These are phyloP conservation scores for Citrus hindsii DNA, from an alignment of 345 rosid genomes.

Conservation along the genomic window DNA sequence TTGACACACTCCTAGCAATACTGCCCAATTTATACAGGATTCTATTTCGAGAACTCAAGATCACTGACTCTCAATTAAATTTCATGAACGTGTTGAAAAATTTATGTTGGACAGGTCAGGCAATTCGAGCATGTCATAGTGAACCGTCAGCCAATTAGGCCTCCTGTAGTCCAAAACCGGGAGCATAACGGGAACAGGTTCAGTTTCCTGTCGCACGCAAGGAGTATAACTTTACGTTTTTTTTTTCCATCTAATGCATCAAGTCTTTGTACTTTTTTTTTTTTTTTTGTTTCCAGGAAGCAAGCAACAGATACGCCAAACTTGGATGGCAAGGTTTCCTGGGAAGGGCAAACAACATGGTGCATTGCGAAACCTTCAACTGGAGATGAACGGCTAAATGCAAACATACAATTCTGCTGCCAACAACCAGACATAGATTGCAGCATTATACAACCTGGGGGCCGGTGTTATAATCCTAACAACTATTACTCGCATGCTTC, in stretches of 20 bases:
- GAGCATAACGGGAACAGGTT: background rate
- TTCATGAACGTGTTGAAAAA: no score
- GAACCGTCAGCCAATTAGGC: background rate
- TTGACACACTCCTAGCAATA: no score
- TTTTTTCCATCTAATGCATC: background rate
- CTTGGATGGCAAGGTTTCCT: background rate
- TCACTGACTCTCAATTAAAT: no score
- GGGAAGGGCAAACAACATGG: conserved; percentile 12
- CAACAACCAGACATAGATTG: conserved; percentile 27
- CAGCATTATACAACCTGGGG: conserved; percentile 30
- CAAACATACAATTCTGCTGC: conserved; percentile 29
- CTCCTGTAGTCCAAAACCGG: no score
- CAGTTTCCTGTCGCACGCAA: background rate
- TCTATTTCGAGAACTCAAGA: no score
- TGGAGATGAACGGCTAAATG: conserved; percentile 19
- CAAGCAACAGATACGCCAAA: background rate
- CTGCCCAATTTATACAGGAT: no score
- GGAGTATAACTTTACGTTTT: background rate
- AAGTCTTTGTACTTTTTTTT: background rate
- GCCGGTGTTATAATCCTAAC: conserved; percentile 23
- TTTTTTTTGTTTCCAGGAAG: background rate
- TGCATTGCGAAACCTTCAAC: conserved; percentile 28
- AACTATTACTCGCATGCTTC: conserved; percentile 27
- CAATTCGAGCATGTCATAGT: background rate
- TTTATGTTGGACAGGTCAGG: background rate